Conservation (phyloP, 1,139 yeast genomes). For the Tardiomyces digboiensis region DNA sequence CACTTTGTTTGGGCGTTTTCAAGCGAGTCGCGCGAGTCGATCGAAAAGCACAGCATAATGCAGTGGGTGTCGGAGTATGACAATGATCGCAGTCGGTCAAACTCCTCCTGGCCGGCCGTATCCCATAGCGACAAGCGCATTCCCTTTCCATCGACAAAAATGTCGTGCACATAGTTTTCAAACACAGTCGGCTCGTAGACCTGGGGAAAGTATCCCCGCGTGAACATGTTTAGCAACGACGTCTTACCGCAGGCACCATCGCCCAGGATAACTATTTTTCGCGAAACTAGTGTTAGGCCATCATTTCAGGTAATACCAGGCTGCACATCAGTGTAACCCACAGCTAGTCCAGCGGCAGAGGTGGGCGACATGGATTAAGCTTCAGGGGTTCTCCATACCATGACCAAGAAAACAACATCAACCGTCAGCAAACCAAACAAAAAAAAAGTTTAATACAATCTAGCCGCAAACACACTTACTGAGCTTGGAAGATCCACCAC, state of each 20-base stretch:
- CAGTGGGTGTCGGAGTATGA: constrained; percentile 95
- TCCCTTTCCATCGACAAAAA: constrained; percentile 90
- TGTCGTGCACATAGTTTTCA: constrained; percentile 96
- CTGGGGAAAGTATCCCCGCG: constrained; percentile 96
- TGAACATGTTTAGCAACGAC: constrained; percentile 87
- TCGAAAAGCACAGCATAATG: constrained; percentile 91
- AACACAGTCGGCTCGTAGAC: constrained; percentile 98
- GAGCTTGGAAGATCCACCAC: background rate
- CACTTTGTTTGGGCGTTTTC: constrained; percentile 93
- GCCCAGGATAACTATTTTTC: constrained; percentile 92
- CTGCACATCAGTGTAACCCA: no score
- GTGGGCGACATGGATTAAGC: no score
- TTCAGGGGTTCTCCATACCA: no score
- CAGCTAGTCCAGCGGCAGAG: no score
- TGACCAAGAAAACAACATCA: no score
- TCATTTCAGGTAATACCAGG: no score
- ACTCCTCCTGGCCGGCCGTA: constrained; percentile 99
- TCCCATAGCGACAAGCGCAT: constrained; percentile 95
- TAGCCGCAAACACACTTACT: background rate
- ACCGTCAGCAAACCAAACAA: no score
- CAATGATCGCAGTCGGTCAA: constrained; percentile 81
- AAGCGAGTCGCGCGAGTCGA: constrained; percentile 88
- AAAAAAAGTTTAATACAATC: no score
- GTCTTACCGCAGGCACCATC: constrained; percentile 98
- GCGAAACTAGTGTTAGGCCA: constrained; percentile 41